Conservation (phyloP, 257 asterid species). For the Cordia subcordata region DNA sequence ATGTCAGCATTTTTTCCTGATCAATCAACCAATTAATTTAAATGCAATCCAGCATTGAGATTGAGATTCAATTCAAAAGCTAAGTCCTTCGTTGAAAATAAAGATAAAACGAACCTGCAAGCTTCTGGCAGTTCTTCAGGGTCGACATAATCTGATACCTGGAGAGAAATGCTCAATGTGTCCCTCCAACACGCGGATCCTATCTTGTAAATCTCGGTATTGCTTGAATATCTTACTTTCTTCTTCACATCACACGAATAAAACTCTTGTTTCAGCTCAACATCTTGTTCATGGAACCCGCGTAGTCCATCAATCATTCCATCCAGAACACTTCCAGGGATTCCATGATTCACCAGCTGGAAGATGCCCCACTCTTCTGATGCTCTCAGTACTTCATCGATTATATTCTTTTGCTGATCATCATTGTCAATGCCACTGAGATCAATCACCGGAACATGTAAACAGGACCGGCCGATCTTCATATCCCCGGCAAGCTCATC, state of each 20-base stretch:
- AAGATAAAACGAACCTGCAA: conserved; percentile 41
- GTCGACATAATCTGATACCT: conserved; percentile 8
- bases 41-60: too few relatives aligned
- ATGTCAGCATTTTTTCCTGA: too few relatives aligned
- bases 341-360: conserved; percentile 59
- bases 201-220: conserved; percentile 42
- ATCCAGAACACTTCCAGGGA: conserved; percentile 35
- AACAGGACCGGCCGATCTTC: conserved; percentile 1
- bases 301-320: conserved; percentile 46
- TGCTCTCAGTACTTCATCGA: conserved; percentile 34
- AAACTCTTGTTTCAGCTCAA: conserved; percentile 35
- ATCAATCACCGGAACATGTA: conserved; percentile 46
- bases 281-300: conserved; percentile 56
- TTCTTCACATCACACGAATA: conserved; percentile 27
- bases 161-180: conserved; percentile 37
- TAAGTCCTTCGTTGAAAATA: too few relatives aligned
- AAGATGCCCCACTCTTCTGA: conserved; percentile 61
- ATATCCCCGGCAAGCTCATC: conserved; percentile 38
- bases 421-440: conserved; percentile 20
- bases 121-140: conserved; percentile 49
- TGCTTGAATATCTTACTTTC: conserved; percentile 51
- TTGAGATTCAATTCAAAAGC: too few relatives aligned
- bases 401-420: conserved; percentile 17
- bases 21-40: too few relatives aligned
- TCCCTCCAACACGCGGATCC: conserved; percentile 69